These are phyloP conservation scores for Vigna angularis DNA, from an alignment of 306 rosid genomes.

Conservation along the genomic window DNA sequence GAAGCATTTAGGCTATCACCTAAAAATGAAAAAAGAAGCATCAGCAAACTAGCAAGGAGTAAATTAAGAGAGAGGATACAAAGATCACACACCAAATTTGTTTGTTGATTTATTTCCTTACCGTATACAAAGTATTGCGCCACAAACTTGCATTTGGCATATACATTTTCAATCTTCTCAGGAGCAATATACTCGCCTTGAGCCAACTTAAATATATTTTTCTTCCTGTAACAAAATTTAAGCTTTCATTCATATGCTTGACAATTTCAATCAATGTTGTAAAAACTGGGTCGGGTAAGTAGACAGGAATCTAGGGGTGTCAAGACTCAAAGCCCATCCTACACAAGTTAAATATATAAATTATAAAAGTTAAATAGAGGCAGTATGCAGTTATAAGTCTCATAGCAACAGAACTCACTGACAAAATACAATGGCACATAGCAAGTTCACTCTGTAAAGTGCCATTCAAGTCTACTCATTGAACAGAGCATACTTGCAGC, in stretches of 20 bases:
- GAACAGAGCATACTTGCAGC: constrained; percentile 17
- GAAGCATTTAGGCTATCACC: constrained; percentile 95
- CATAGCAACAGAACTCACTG: constrained; percentile 19
- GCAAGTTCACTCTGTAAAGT: constrained; percentile 15
- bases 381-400: constrained; percentile 25
- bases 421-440: constrained; percentile 22
- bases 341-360: background rate
- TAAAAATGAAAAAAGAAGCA: constrained; percentile 46
- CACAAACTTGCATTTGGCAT: too few species aligned
- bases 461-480: constrained; percentile 34
- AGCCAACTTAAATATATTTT: too few species aligned
- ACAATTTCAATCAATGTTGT: constrained; percentile 6
- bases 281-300: constrained; percentile 21
- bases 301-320: constrained; percentile 6
- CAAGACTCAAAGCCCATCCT: constrained; percentile 12
- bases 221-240: constrained; percentile 49
- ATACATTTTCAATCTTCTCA: too few species aligned
- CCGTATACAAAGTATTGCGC: too few species aligned
- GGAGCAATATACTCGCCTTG: too few species aligned
- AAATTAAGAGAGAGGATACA: background rate
- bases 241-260: constrained; percentile 31
- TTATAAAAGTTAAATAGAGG: constrained; percentile 30
- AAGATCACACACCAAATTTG: too few species aligned
- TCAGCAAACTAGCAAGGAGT: constrained; percentile 41
- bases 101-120: too few species aligned